Conservation (phyloP, 2,329 filamentous ascomycete species). For the Clonostachys chloroleuca region DNA sequence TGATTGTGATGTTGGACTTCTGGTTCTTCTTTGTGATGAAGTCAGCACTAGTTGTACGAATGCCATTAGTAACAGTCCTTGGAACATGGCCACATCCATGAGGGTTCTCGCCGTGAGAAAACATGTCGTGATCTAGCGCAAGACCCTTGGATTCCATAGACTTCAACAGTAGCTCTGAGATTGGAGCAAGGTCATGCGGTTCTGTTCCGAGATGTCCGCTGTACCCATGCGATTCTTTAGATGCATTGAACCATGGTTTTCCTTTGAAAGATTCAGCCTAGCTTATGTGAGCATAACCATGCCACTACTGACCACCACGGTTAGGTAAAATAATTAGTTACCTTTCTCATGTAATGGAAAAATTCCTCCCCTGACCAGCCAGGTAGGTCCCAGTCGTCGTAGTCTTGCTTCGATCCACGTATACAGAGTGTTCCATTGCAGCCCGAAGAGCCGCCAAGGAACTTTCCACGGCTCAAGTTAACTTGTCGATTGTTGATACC, state of each 20-base stretch:
- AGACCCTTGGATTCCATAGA: slow-evolving; percentile 51
- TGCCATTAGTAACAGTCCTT: slow-evolving; percentile 45
- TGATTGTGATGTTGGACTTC: slow-evolving; percentile 38
- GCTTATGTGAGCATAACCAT: not conserved
- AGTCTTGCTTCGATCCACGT: slow-evolving; percentile 38
- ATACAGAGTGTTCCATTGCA: slow-evolving; percentile 45
- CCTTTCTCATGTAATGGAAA: slow-evolving; percentile 51
- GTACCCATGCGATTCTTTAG: slow-evolving; percentile 40
- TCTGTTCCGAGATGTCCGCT: slow-evolving; percentile 49
- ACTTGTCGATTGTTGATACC: slow-evolving; percentile 35
- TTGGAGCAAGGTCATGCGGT: slow-evolving; percentile 54
- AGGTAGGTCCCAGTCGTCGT: slow-evolving; percentile 50
- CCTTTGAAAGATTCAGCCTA: slow-evolving; percentile 52
- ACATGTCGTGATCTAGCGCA: slow-evolving; percentile 54
- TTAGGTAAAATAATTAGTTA: slow-evolving; percentile 9
- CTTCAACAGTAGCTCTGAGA: slow-evolving; percentile 48
- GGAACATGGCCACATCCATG: slow-evolving; percentile 52
- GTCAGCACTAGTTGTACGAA: slow-evolving; percentile 48
- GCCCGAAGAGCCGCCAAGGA: slow-evolving; percentile 43
- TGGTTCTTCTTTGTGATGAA: slow-evolving; percentile 36
- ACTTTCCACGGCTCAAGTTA: slow-evolving; percentile 41
- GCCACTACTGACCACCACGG: slow-evolving; percentile 1
- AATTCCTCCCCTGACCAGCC: slow-evolving; percentile 55
- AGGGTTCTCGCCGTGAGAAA: slow-evolving; percentile 40
- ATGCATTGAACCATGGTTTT: slow-evolving; percentile 52